Conservation (phyloP, 495 filamentous ascomycete species). For the Lophium mytilinum region DNA sequence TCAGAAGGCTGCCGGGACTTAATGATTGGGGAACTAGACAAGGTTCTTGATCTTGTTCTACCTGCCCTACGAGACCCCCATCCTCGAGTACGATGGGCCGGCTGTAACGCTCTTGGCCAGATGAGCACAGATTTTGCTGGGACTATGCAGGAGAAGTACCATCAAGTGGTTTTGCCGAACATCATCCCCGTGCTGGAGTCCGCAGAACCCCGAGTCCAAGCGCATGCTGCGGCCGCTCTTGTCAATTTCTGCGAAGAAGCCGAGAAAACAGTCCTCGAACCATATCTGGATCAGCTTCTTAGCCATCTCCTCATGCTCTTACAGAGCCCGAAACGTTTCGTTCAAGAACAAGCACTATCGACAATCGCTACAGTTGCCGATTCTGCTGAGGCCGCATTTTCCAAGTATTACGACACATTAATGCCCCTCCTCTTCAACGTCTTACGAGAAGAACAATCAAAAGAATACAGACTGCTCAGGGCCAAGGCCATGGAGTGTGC, state of each 20-base stretch:
- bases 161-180: constrained; percentile 70
- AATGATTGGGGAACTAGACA: constrained; percentile 89
- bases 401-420: constrained; percentile 87
- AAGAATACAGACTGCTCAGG: constrained; percentile 81
- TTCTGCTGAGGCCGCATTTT: constrained; percentile 90
- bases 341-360: constrained; percentile 95
- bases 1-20: constrained; percentile 94
- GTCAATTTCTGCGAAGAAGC: constrained; percentile 99
- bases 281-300: constrained; percentile 84
- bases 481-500: constrained; percentile 99
- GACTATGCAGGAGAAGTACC: constrained; percentile 96
- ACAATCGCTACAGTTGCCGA: constrained; percentile 99
- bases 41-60: constrained; percentile 87
- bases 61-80: constrained; percentile 88
- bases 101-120: constrained; percentile 97
- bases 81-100: constrained; percentile 93
- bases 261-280: constrained; percentile 83
- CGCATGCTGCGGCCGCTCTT: constrained; percentile 90
- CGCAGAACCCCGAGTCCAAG: constrained; percentile 86
- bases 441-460: constrained; percentile 76
- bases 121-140: constrained; percentile 99
- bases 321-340: constrained; percentile 84
- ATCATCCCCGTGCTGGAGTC: constrained; percentile 91
- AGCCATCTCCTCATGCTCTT: constrained; percentile 74
- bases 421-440: constrained; percentile 94